Conservation (phyloP, 2,329 filamentous ascomycete genomes). For the Pseudogymnoascus sp. region DNA sequence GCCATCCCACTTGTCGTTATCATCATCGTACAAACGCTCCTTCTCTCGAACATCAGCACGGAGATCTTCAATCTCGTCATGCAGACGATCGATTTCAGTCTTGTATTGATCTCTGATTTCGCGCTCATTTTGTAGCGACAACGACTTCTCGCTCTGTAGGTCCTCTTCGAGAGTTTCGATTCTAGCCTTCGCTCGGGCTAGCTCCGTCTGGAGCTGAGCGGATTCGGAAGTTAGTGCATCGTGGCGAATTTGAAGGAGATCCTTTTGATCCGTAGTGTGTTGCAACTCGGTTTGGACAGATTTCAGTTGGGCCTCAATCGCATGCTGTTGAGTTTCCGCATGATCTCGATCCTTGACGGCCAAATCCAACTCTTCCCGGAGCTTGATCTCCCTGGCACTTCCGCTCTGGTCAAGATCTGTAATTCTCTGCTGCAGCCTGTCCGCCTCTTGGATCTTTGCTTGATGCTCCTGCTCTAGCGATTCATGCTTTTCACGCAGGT, state of each 20-base stretch:
- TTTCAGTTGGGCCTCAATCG: conserved; percentile 45
- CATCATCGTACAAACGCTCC: conserved; percentile 62
- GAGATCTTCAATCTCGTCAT: conserved; percentile 43
- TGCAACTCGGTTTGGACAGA: conserved; percentile 54
- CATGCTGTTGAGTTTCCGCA: conserved; percentile 29
- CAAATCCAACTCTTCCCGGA: conserved; percentile 37
- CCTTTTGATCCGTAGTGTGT: conserved; percentile 56
- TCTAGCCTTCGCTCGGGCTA: conserved; percentile 39
- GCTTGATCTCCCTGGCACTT: conserved; percentile 32
- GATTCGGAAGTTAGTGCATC: conserved; percentile 62
- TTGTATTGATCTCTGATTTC: conserved; percentile 49
- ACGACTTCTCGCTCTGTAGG: conserved; percentile 36
- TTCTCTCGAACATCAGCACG: conserved; percentile 59
- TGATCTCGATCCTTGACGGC: conserved; percentile 28
- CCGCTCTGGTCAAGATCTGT: conserved; percentile 26
- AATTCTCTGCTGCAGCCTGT: conserved; percentile 37
- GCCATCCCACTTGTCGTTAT: conserved; percentile 66
- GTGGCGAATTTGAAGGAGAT: conserved; percentile 61
- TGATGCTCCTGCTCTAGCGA: conserved; percentile 37
- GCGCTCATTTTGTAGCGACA: conserved; percentile 47
- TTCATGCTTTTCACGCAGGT: conserved; percentile 38
- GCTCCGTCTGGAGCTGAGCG: conserved; percentile 56
- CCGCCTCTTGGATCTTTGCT: conserved; percentile 34
- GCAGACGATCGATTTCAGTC: conserved; percentile 46
- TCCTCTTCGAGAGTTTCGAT: conserved; percentile 42